Evolutionary conservation across 257 asterid genomes (phyloP).

Genomic region (Nyctanthes arbortristis): DNA sequence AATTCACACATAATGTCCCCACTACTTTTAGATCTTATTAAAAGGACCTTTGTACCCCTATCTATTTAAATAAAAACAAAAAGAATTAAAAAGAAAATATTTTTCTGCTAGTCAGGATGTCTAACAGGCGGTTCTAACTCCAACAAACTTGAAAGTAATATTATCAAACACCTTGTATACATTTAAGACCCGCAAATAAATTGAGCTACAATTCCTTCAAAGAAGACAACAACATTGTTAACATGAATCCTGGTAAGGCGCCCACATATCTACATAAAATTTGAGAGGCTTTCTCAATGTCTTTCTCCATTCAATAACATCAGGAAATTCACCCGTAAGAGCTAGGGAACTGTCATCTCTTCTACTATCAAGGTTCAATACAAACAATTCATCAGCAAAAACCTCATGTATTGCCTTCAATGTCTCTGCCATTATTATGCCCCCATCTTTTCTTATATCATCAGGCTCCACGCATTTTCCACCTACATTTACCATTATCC

Average conservation of each 20-base stretch:
- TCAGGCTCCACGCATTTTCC: slow-evolving; percentile 95
- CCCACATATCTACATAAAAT: slow-evolving; percentile 72
- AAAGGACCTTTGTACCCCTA: no score
- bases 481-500: slow-evolving; percentile 90
- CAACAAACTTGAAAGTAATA: no score
- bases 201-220: not conserved
- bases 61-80: no score
- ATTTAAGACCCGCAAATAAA: not conserved
- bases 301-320: slow-evolving; percentile 55
- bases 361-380: slow-evolving; percentile 54
- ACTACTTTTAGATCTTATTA: no score
- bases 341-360: slow-evolving; percentile 80
- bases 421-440: slow-evolving; percentile 71
- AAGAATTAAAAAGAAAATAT: no score
- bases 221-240: not conserved
- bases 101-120: no score
- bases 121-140: no score
- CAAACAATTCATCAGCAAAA: slow-evolving; percentile 43
- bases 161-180: slow-evolving; percentile 30
- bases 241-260: slow-evolving; percentile 23
- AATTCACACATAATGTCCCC: no score
- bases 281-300: slow-evolving; percentile 54
- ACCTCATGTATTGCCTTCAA: slow-evolving; percentile 57
- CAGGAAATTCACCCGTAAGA: slow-evolving; percentile 65
- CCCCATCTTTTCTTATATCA: slow-evolving; percentile 70